A percentile compares a stretch with the other conserved stretches of the same genome.
Evolutionary conservation across 805 yeast species (phyloP).

Genomic region (Yarrowia phangngaensis): DNA sequence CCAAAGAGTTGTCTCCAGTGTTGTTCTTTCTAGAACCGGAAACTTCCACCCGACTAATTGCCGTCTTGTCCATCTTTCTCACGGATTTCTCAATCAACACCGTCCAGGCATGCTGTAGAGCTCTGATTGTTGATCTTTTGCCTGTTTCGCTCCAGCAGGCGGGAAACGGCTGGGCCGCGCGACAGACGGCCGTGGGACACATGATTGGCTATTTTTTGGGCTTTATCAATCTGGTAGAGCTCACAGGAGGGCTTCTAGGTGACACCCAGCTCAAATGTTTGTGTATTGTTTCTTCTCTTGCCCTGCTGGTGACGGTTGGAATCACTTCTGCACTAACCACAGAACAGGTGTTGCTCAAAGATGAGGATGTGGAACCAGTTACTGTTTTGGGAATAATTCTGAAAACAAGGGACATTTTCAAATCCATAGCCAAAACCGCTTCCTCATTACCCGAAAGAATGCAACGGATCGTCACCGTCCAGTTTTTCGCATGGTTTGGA

Average conservation of each 20-base stretch:
- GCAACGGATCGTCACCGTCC: slow-evolving; percentile 51
- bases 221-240: slow-evolving; percentile 44
- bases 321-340: slow-evolving; percentile 45
- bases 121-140: slow-evolving; percentile 59
- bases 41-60: slow-evolving; percentile 37
- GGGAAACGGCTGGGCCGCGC: slow-evolving; percentile 67
- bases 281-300: slow-evolving; percentile 44
- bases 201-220: slow-evolving; percentile 56
- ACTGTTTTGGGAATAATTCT: neutral
- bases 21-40: slow-evolving; percentile 31
- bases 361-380: neutral
- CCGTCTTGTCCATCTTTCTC: slow-evolving; percentile 51
- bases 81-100: slow-evolving; percentile 58
- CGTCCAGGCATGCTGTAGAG: slow-evolving; percentile 62
- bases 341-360: slow-evolving; percentile 38
- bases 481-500: slow-evolving; percentile 66
- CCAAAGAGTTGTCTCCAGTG: slow-evolving; percentile 42
- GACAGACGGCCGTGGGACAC: slow-evolving; percentile 60
- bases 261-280: slow-evolving; percentile 52
- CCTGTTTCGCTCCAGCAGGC: slow-evolving; percentile 54
- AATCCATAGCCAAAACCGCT: slow-evolving; percentile 28
- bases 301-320: slow-evolving; percentile 44
- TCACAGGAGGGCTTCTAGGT: slow-evolving; percentile 44
- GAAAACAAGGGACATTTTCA: slow-evolving; percentile 18
- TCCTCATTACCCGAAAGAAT: slow-evolving; percentile 48